Evolutionary conservation across 176 grass and related monocot genomes (phyloP).

Genomic region (Cymbopogon citratus): DNA sequence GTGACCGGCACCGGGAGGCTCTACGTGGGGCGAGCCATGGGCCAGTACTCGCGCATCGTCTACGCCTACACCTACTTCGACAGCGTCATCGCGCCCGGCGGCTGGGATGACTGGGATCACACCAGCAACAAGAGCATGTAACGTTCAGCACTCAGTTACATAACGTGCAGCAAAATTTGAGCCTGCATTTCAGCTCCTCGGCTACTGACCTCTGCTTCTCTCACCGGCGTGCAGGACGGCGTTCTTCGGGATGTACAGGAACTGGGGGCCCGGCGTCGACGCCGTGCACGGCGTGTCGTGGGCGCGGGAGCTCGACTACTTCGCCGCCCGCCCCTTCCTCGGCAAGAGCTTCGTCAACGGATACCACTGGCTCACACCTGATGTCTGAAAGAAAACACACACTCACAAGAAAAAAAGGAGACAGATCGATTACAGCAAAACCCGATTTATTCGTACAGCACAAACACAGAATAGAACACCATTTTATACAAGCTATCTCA

Average conservation of each 20-base stretch:
- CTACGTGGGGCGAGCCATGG: conserved; percentile 92
- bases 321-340: conserved; percentile 69
- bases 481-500: not conserved
- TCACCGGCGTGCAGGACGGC: conserved; percentile 57
- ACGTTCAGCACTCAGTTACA: not conserved
- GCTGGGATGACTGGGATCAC: conserved; percentile 95
- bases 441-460: conserved; percentile 25
- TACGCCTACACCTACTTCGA: conserved; percentile 98
- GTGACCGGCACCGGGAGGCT: conserved; percentile 68
- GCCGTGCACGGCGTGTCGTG: conserved; percentile 77
- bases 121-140: conserved; percentile 95
- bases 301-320: conserved; percentile 85
- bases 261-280: conserved; percentile 75
- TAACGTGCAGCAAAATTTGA: not conserved
- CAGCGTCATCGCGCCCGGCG: conserved; percentile 75
- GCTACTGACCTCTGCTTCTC: too few species aligned
- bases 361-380: conserved; percentile 82
- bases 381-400: conserved; percentile 37
- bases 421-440: not conserved
- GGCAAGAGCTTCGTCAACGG: conserved; percentile 95
- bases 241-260: conserved; percentile 84
- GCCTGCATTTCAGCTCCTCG: too few species aligned
- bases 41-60: conserved; percentile 95
- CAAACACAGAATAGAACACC: not conserved
- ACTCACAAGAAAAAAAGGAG: not conserved